Base-by-base conservation (phyloP, 2,329 filamentous ascomycete genomes). In the Coniochaeta ligniaria region DNA sequence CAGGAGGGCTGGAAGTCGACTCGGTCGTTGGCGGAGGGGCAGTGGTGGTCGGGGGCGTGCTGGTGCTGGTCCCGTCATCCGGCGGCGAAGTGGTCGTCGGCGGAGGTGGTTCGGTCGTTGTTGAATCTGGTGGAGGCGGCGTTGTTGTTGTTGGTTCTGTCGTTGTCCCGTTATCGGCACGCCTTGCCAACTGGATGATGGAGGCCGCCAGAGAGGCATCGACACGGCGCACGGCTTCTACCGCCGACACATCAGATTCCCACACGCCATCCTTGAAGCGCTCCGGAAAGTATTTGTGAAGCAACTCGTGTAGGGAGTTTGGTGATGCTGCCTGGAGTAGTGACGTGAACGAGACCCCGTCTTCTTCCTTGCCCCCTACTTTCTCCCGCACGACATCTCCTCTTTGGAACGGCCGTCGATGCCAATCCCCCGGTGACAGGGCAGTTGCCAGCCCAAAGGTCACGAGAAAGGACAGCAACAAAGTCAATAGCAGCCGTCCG, bases 211-310 rank as follows among this genome's bases (percentile, higher is more conserved):
- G 76, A 41, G 81, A 78, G 24, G 85, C 81, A 68, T 90, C 81
- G 64, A 82, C 80, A 50, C 78, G 76, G 73, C 86, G 82, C 31
- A 89, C 79, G 36, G 81, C 83, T 71, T 89, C 83, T 60, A 89
- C 78, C 28, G 86, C 87, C 12, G 80, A 77, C 65, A 79, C 80
- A 68, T 89, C 87, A 64, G 85, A 83, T 64, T 83, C 80, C 71
- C 87, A 90, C 60, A 90, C 80, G 61, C 88, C 88, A 69, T 90
- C 83, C 70, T 85, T 82, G 74, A 87, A 91, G 68, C 84, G 83
- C 56, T 81, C 79, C 54, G 83, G 81, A 59, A 87, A 77, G 67
- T 86, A 81, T 63, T 80, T 76, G 71, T 90, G 86, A 35, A 92
- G 78, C 59, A 89, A 83, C 55, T 82, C 81, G 71, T 91, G 87